Evolutionary conservation across 306 rosid genomes (phyloP), one percentile per base, ranked within the genome.

Genomic region (Urtica urens): DNA sequence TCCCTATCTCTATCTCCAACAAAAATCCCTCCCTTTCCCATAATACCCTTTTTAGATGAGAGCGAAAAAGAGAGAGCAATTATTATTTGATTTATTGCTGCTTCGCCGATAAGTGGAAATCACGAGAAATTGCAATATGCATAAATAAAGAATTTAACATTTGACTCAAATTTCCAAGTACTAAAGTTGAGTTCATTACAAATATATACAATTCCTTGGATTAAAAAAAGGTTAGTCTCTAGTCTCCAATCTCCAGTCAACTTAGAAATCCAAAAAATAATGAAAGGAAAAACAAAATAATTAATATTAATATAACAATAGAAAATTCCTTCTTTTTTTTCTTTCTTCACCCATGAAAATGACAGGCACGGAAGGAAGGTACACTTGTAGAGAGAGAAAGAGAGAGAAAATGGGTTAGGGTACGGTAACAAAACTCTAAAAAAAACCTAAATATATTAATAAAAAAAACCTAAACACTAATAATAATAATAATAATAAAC

Each of bases 201-300:
- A 83, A 76, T 16, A 7, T 27, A 28, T n/a, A n/a, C n/a, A n/a
- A n/a, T 18, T 26, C 69, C 31, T 68, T 72, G 81, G 66, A 67
- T 64, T 48, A 46, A 62, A 43, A 46, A 46, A n/a, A n/a, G n/a
- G n/a, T 58, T n/a, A 62, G 23, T n/a, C 40, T 35, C 40, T 35
- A 10, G 40, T 35, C 40, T 35, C 67, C 48, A 58, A 23, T 14
- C 49, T 39, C 68, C 28, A 51, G 26, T 16, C 49, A 52, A 66
- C 37, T 55, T 55, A 41, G 38, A 18, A 24, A 47, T 19, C 57
- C 53, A 50, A 42, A 58, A 39, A 68, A 42, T 57, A 62, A 62
- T 73, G 26, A 61, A 51, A 43, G 30, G 33, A 43, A 49, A 24
- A 50, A 40, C 42, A 12, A 15, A 24, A 22, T 45, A 34, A 40